These are phyloP conservation scores for Aphanomyces stellatus DNA, from an alignment of 352 stramenopile species.

Conservation along the genomic window DNA sequence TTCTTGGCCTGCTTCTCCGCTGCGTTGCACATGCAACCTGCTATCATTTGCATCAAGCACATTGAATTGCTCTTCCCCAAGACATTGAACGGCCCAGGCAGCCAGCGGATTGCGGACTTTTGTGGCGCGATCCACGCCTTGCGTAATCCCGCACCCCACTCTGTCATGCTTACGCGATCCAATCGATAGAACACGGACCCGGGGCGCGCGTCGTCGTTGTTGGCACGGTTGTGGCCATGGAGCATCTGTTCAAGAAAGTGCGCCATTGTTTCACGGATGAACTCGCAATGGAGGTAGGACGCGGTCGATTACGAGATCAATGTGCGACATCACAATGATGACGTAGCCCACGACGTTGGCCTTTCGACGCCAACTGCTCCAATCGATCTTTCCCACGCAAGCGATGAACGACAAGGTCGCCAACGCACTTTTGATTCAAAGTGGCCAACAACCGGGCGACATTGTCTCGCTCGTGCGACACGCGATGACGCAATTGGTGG, in stretches of 20 bases:
- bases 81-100: conserved; percentile 57
- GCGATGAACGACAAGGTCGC: background rate
- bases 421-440: conserved; percentile 42
- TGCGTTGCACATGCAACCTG: conserved; percentile 59
- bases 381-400: background rate
- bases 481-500: conserved; percentile 9
- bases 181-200: conserved; percentile 8
- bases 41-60: conserved; percentile 59
- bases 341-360: conserved; percentile 38
- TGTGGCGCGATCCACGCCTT: conserved; percentile 46
- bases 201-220: conserved; percentile 39
- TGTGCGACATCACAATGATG: conserved; percentile 29
- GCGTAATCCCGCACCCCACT: no score
- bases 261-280: conserved; percentile 72
- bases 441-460: conserved; percentile 69
- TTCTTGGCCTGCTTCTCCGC: conserved; percentile 60
- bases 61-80: conserved; percentile 68
- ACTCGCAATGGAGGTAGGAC: conserved; percentile 50
- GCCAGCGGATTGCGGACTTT: conserved; percentile 56
- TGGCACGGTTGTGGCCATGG: conserved; percentile 48
- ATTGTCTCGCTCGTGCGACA: conserved; percentile 46
- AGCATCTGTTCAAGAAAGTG: conserved; percentile 49
- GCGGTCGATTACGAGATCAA: background rate
- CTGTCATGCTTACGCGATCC: no score
- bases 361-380: conserved; percentile 25